Base-by-base conservation (phyloP, 140 eudicot species). In the Eryngium alpinum region DNA sequence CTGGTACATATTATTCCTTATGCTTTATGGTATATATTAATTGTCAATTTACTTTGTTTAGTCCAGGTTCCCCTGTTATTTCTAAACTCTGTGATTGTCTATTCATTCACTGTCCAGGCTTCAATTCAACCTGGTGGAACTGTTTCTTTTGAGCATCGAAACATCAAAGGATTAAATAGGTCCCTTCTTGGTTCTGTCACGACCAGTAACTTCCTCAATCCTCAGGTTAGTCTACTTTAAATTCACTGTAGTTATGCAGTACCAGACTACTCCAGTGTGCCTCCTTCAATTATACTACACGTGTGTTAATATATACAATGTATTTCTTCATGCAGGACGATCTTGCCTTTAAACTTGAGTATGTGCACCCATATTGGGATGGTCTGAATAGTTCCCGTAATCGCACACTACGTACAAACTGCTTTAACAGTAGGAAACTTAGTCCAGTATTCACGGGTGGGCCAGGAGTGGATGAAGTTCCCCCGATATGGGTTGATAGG, bases 381-480 rank as follows among this genome's bases (percentile, higher is more conserved):
- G 98, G 98, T 29, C 82, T 94, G 62, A 43, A 85, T 29, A 85
- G 88, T 84, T 69, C 94, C n/a, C 89, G 92, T 66, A 84, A 90
- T 77, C 97, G 97, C 56, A 88, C 98, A 29, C 87, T 94, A 81
- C 91, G 89, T 79, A 82, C 93, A 69, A 90, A 90, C 75, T 87
- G 90, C 85, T 94, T 94, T 80, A 94, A 92, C 84, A 92, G 97
- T 87, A 87, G 91, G 82, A 94, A 94, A 79, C 82, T 87, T 76
- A 94, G 98, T 78, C 97, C 98, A 12, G 98, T 94, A 32, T 94
- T 92, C 88, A 94, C 97, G 6, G 96, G 93, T 77, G 93, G 93
- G 16, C 90, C 93, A 33, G 90, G 88, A 32, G 81, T 88, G 80
- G 91, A 82, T 33, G 89, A 88, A 78, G 89, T 88, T 43, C 94